Percentiles rank a stretch among this genome's conserved stretches.
Conservation (phyloP, 192 early-diverging fungal species). For the Polychytrium aggregatum region DNA sequence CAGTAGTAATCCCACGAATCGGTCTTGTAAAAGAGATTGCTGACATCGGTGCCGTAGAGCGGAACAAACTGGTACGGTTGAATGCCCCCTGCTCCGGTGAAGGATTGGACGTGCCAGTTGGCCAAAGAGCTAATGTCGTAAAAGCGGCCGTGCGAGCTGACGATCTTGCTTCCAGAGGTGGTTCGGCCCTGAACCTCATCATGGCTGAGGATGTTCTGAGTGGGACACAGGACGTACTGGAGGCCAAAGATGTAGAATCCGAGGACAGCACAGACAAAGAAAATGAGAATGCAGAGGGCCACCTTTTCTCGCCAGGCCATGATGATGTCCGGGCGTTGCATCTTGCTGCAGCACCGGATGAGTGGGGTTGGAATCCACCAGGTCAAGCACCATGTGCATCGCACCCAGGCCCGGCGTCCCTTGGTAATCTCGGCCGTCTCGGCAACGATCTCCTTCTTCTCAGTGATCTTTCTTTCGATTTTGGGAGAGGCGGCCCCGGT, state of each 20-base stretch:
- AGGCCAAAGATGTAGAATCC: constrained; percentile 74
- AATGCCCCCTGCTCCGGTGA: constrained; percentile 3
- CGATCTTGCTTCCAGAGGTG: too few species aligned
- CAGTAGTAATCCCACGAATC: constrained; percentile 14
- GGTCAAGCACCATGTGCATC: constrained; percentile 56
- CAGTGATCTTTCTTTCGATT: not conserved
- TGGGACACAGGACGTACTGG: constrained; percentile 62
- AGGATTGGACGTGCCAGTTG: constrained; percentile 2
- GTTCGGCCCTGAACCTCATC: constrained; percentile 1
- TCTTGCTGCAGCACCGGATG: constrained; percentile 35
- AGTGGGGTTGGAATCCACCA: constrained; percentile 58
- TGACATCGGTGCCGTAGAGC: constrained; percentile 21
- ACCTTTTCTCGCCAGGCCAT: constrained; percentile 88
- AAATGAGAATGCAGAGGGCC: constrained; percentile 60
- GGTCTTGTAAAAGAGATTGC: constrained; percentile 14
- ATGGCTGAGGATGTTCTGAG: constrained; percentile 20
- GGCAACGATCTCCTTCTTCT: not conserved
- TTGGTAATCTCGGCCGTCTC: constrained; percentile 21
- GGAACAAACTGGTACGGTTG: constrained; percentile 8
- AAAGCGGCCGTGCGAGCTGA: constrained; percentile 18
- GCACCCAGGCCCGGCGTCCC: constrained; percentile 41
- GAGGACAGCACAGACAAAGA: constrained; percentile 50
- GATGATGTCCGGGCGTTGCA: constrained; percentile 69
- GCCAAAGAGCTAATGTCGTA: constrained; percentile 12
- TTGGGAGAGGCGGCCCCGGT: not conserved